phyloP scores from a whole-genome alignment of 2,329 filamentous ascomycete species.

The Claviceps sp. region DNA sequence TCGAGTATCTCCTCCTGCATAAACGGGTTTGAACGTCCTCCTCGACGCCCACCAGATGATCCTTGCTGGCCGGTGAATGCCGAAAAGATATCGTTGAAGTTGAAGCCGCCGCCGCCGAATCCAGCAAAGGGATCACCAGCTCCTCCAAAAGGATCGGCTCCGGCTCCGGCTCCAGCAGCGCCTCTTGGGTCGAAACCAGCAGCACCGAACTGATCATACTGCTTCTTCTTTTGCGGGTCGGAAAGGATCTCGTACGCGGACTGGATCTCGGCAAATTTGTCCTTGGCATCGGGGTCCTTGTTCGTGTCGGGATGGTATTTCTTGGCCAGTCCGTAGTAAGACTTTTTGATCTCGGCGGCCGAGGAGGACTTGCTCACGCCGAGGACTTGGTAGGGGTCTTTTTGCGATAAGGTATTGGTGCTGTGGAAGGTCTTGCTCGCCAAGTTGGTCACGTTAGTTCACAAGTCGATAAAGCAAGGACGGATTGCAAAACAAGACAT shows the following conservation, averaged over 20 bases:
- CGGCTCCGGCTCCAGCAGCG: slow-evolving; percentile 40
- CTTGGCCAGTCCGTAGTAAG: slow-evolving; percentile 94
- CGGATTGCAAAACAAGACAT: not conserved
- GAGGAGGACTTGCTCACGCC: slow-evolving; percentile 76
- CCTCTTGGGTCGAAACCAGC: slow-evolving; percentile 74
- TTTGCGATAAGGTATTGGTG: slow-evolving; percentile 38
- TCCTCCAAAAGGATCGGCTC: slow-evolving; percentile 48
- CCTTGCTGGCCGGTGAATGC: slow-evolving; percentile 55
- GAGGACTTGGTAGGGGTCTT: slow-evolving; percentile 78
- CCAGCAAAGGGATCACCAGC: slow-evolving; percentile 52
- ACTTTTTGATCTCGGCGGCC: slow-evolving; percentile 86
- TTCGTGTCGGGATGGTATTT: slow-evolving; percentile 98
- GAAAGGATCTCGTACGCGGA: slow-evolving; percentile 87
- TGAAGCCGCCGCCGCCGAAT: slow-evolving; percentile 56
- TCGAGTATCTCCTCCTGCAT: slow-evolving; percentile 60
- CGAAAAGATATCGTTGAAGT: slow-evolving; percentile 91
- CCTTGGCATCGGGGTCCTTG: slow-evolving; percentile 86
- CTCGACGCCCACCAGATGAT: slow-evolving; percentile 39
- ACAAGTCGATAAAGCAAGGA: not conserved
- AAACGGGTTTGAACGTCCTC: slow-evolving; percentile 51
- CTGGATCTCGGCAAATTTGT: slow-evolving; percentile 88
- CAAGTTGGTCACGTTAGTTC: not conserved
- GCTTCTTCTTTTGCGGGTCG: slow-evolving; percentile 83
- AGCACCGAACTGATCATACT: slow-evolving; percentile 81
- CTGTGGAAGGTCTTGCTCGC: slow-evolving; percentile 43